Evolutionary conservation across 129 eudicot species (phyloP).

Genomic region (Scalesia atractyloides): DNA sequence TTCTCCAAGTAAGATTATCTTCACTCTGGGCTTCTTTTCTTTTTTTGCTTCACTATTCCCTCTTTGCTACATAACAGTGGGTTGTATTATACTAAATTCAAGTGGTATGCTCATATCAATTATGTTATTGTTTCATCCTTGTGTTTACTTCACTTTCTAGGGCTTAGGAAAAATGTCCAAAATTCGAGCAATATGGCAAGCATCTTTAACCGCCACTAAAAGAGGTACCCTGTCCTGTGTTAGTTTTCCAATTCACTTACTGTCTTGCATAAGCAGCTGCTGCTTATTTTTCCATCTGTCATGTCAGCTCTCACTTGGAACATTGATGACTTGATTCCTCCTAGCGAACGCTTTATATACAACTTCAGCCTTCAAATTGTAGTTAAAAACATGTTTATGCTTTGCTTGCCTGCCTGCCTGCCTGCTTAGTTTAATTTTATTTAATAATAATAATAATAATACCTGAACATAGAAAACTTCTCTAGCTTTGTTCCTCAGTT

Average conservation of each 20-base stretch:
- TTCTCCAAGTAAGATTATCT: no score
- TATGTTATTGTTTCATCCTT: no score
- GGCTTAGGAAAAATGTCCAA: conserved; percentile 59
- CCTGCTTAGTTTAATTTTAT: no score
- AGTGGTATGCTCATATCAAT: no score
- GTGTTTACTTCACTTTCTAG: conserved; percentile 1
- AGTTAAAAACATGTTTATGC: not conserved
- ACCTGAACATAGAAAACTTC: conserved; percentile 7
- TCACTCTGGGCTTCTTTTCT: no score
- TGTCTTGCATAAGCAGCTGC: conserved; percentile 1
- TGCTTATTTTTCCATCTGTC: not conserved
- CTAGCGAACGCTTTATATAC: conserved; percentile 65
- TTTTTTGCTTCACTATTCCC: no score
- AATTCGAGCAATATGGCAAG: conserved; percentile 72
- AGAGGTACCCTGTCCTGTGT: conserved; percentile 48
- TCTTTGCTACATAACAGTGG: no score
- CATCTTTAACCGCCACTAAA: conserved; percentile 84
- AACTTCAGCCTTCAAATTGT: conserved; percentile 40
- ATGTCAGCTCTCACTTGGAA: conserved; percentile 78
- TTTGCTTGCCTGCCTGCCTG: no score
- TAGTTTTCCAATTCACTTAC: not conserved
- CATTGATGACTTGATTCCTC: conserved; percentile 83
- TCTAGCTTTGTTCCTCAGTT: not conserved
- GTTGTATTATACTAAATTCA: no score
- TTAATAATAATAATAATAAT: conserved; percentile 1